A percentile compares a stretch with the other conserved stretches of the same genome.
Conservation (phyloP, 768 basidiomycete genomes). For the Pisolithus microcarpus region DNA sequence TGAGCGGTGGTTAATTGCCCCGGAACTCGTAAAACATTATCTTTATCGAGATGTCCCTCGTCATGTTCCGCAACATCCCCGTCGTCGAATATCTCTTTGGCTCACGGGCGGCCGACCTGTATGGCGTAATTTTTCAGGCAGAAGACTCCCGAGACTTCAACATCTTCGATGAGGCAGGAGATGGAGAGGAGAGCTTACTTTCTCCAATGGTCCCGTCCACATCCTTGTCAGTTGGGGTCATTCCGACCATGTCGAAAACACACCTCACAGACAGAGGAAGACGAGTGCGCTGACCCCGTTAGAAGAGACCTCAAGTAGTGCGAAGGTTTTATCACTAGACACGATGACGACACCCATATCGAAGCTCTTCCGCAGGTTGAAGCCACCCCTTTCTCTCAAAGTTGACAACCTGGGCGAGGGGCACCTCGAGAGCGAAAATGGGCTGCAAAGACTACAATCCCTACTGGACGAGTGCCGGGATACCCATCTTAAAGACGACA, state of each 20-base stretch:
- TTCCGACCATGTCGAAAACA: too few relatives aligned
- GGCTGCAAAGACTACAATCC: constrained; percentile 49
- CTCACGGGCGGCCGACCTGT: constrained; percentile 55
- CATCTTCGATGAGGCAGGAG: constrained; percentile 45
- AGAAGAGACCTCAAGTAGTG: constrained; percentile 23
- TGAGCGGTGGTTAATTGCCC: constrained; percentile 61
- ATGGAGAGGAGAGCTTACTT: constrained; percentile 24
- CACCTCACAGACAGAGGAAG: constrained; percentile 18
- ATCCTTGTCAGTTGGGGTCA: constrained; percentile 3
- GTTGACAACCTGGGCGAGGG: constrained; percentile 20
- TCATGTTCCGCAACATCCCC: constrained; percentile 65
- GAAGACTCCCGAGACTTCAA: constrained; percentile 43
- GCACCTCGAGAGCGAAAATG: constrained; percentile 29
- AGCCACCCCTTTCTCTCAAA: constrained; percentile 11
- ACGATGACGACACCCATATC: constrained; percentile 20
- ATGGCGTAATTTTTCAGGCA: constrained; percentile 75
- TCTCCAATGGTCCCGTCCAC: constrained; percentile 9
- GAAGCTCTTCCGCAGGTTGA: constrained; percentile 21
- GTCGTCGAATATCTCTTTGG: constrained; percentile 74
- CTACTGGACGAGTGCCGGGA: constrained; percentile 57
- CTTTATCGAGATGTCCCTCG: constrained; percentile 63
- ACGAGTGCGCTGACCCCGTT: constrained; percentile 20
- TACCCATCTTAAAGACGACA: constrained; percentile 62
- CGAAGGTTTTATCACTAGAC: constrained; percentile 24
- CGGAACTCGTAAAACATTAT: constrained; percentile 41